Evolutionary conservation across 495 filamentous ascomycete species (phyloP), one percentile per base, ranked within the genome.

Genomic region (Pyronema domesticum): DNA sequence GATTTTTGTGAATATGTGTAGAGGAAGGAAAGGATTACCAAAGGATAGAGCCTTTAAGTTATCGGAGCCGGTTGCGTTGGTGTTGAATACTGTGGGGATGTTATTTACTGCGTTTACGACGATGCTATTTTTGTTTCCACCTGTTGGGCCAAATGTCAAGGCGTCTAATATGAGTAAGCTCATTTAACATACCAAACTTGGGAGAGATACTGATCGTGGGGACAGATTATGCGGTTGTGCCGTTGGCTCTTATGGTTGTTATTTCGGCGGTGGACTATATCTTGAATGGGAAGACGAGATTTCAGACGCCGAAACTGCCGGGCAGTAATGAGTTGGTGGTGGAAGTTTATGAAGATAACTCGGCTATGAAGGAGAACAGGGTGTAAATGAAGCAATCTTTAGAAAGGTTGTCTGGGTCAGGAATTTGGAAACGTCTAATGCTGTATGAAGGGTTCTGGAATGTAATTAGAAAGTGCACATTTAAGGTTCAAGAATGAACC

Each of bases 51-150:
- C 74, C 2, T 89, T 86, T 62, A 74, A 73, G 39, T 68, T 89
- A 5, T 72, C 75, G 1, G 71, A 68, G 17, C 57, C 60, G 9
- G 36, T 83, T 19, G 83, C 76, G 40, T 87, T 80, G 80, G 58
- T 72, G 46, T 63, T 70, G n/a, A 83, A 85, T 61, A 58, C 80
- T 6, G 71, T 87, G 46, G 80, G 83, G 3, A 67, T 86, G 35
- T 68, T 61, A 0, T 87, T 84, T 62, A 76, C 81, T 18, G 65
- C 74, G 18, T 64, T 85, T 6, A 86, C 81, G 0, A 86, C 81
- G 0, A 76, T 86, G 7, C 71, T 89, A 0, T 89, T 87, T 65
- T 72, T 86, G 13, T 83, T 89, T 67, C 84, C 84, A 3, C 83
- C 84, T 0, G 23, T 3, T 11, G 47, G 47, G 1, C 47, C 47